Base-by-base conservation (phyloP, 2,329 filamentous ascomycete genomes). In the Colletotrichum sp. region DNA sequence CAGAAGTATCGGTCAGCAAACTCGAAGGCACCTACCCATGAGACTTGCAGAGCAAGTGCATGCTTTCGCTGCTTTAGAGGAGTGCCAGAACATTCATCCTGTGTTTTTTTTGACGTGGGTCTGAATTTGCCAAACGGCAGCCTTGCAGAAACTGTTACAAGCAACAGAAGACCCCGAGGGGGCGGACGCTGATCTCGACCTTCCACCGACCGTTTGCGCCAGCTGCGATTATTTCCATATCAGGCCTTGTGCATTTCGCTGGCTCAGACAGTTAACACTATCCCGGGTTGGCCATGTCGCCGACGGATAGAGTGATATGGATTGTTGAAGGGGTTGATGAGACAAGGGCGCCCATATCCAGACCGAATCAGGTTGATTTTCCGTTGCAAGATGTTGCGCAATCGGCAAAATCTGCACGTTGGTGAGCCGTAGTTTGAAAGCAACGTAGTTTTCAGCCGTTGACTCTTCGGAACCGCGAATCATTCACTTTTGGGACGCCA, bases 101-200 rank as follows among this genome's bases (percentile, higher is more conserved):
- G 39, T 73, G 28, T 75, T 71, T 60, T 71, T 59, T 26, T 32
- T 24, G n/a, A 55, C 48, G 24, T 52, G n/a, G 63, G 36, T 32
- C 16, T 48, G 63, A 32, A 55, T 32, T 48, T 12, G 57, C 68
- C 48, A 73, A 68, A 66, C 65, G 16, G 32, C 65, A 76, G 74
- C 71, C 65, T 76, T 75, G 71, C 74, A 71, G 52, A 60, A 66
- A n/a, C 62, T 65, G 59, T 57, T 24, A 36, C 48, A 62, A 39
- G 30, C 57, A 74, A 13, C 32, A 24, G 39, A 8, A n/a, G 22
- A 60, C 13, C 39, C 36, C 36, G 36, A 44, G 36, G 10, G 24
- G 64, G 30, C 26, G n/a, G 6, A 32, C 24, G 26, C 24, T 57
- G 67, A 52, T 44, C 18, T 64, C 34, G 15, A 63, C 39, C 63